Base-by-base conservation (phyloP, 495 filamentous ascomycete species). In the Oidiodendron maius region DNA sequence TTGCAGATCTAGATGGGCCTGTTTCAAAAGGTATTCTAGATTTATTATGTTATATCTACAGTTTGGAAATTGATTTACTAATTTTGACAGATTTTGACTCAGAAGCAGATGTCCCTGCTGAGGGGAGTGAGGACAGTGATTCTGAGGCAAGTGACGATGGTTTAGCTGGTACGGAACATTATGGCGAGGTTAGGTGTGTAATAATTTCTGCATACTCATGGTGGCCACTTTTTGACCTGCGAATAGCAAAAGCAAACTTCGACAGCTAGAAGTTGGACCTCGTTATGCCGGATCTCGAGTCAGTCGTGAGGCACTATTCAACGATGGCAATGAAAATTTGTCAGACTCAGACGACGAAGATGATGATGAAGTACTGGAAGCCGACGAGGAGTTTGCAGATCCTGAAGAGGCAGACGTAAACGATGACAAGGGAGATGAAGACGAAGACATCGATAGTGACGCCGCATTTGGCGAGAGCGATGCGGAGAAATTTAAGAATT, bases 231-330 rank as follows among this genome's bases (percentile, higher is more conserved):
- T 55, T 18, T 5, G 17, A 32, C 41, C 50, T 25, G n/a, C 34
- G 4, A 13, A 16, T 32, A 90, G 87, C 15, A 91, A 91, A 72
- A 91, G 82, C 65, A 90, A 86, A 61, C 76, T 96, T 37, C 82
- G 89, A 48, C 87, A 90, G 61, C 74, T 76, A 46, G 81, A 89
- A 11, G 75, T 89, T 0, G 93, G 91, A 5, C 85, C 89, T 30
- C 80, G 89, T 60, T 98, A 98, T 61, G 71, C 77, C 35, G 93
- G 91, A 10, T 74, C 85, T 3, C 77, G 75, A 40, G 76, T 98
- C n/a, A 89, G 81, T 52, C 75, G 94, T 42, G 74, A 84, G 21
- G 81, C 76, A 0, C 71, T 91, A 9, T 71, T 79, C 28, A 64
- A 66, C 18, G 68, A 65, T n/a, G 64, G 69, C 12, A 68, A 67